These are phyloP conservation scores for Boletus eberwhitei DNA, from an alignment of 768 basidiomycete species.

Conservation along the genomic window DNA sequence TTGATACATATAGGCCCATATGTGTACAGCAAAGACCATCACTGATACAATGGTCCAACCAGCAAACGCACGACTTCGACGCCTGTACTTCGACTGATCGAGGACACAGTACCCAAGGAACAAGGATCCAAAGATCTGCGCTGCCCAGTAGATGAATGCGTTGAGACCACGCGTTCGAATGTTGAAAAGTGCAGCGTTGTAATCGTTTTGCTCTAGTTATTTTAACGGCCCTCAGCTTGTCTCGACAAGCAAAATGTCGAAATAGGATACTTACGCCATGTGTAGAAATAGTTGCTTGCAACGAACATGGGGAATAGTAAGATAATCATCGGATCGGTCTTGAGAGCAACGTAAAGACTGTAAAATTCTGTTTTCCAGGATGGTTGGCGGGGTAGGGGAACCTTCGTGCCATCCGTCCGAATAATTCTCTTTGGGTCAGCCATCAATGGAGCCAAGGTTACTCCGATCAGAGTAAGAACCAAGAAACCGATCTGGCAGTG, in stretches of 20 bases:
- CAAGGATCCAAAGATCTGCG: slow-evolving; percentile 75
- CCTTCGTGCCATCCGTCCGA: slow-evolving; percentile 71
- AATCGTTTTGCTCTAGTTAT: slow-evolving; percentile 68
- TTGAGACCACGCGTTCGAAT: slow-evolving; percentile 77
- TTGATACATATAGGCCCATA: slow-evolving; percentile 78
- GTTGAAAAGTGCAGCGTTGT: slow-evolving; percentile 75
- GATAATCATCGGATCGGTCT: slow-evolving; percentile 67
- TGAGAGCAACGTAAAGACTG: slow-evolving; percentile 64
- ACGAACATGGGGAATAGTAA: slow-evolving; percentile 85
- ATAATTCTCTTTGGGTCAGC: slow-evolving; percentile 69
- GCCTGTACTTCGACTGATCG: slow-evolving; percentile 51
- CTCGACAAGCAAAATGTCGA: neutral
- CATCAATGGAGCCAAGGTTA: slow-evolving; percentile 65
- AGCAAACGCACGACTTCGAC: slow-evolving; percentile 67
- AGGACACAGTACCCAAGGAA: slow-evolving; percentile 62
- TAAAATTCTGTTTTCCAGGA: slow-evolving; percentile 76
- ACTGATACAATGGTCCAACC: slow-evolving; percentile 62
- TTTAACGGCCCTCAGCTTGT: slow-evolving; percentile 8
- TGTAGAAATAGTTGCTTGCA: slow-evolving; percentile 82
- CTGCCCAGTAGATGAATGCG: slow-evolving; percentile 74
- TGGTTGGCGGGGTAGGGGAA: slow-evolving; percentile 58
- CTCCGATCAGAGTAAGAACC: slow-evolving; percentile 66
- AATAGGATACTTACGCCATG: slow-evolving; percentile 58
- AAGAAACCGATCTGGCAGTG: slow-evolving; percentile 70
- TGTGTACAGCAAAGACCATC: slow-evolving; percentile 67